Evolutionary conservation across 2,329 filamentous ascomycete species (phyloP), one percentile per base, ranked within the genome.

Genomic region (Magnaporthiopsis rhizophila): DNA sequence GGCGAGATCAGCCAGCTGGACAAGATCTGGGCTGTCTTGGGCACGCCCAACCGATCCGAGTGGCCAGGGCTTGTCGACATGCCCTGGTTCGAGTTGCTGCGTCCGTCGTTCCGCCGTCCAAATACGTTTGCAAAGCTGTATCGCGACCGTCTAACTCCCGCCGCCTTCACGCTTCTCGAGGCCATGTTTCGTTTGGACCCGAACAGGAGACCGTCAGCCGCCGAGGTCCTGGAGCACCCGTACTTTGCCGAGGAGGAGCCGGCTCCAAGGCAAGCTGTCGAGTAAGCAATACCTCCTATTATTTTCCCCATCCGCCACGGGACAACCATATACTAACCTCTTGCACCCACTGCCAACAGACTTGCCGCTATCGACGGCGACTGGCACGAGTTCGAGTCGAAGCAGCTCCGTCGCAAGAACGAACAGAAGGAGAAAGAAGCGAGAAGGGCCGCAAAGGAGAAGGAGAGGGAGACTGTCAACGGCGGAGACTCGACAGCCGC

Each of bases 311-410:
- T 11, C 3, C 4, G n/a, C 7, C 32, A 58, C 69, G 65, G 5
- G n/a, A 50, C 45, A 56, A 53, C 18, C 24, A 50, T 4, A 11
- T 56, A 28, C 62, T 63, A 56, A 63, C 62, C 62, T n/a, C 26
- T 38, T 30, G 11, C n/a, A 13, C n/a, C n/a, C 21, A 4, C 68
- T 32, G 13, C 26, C 24, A 26, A 65, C 67, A 91, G 90, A 71
- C 83, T 99, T 62, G 87, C 89, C 66, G 81, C 88, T 61, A 83
- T 99, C 36, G 86, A 95, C 70, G 95, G 95, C 28, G 95, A 99
- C 71, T 99, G 95, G 95, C 95, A 99, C 73, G 95, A 99, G 74
- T 97, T 98, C 71, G 95, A 99, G 78, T 96, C 92, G 64, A 99
- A 99, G 78, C 93, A 92, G 21, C 81, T 97, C 32, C 84, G 95